Percentiles rank a stretch among this genome's conserved stretches.
These are phyloP conservation scores for Aspergillus aculeatinus DNA, from an alignment of 2,329 filamentous ascomycete genomes.

Conservation along the genomic window DNA sequence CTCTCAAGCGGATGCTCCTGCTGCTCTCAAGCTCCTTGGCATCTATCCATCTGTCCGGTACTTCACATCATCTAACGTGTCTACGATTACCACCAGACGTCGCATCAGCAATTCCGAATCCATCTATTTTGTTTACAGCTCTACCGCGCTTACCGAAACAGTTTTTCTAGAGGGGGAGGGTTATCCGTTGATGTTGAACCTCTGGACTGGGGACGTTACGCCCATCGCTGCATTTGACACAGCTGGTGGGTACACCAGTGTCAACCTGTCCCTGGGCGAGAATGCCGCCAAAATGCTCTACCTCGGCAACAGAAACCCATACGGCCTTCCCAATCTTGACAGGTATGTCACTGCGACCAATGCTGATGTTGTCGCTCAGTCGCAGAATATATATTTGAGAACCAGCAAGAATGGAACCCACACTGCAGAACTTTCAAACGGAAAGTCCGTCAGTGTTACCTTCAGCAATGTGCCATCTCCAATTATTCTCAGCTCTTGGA, in stretches of 20 bases:
- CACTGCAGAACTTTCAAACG: not conserved
- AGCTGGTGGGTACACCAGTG: not conserved
- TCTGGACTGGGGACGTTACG: conserved; percentile 1
- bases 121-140: conserved; percentile 4
- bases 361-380: not conserved
- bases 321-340: not conserved
- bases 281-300: not conserved
- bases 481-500: not conserved
- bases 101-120: not conserved
- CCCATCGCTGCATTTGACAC: not conserved
- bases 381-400: not conserved
- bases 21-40: not conserved
- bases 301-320: not conserved
- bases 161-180: conserved; percentile 1
- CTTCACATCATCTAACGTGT: not conserved
- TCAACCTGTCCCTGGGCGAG: not conserved
- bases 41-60: not conserved
- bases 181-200: not conserved
- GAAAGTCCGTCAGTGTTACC: not conserved
- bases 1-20: not conserved
- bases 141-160: not conserved
- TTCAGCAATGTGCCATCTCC: not conserved
- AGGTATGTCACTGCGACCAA: not conserved
- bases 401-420: not conserved
- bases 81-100: not conserved